Evolutionary conservation across 306 rosid species (phyloP).

Genomic region (Acmispon strigosus): DNA sequence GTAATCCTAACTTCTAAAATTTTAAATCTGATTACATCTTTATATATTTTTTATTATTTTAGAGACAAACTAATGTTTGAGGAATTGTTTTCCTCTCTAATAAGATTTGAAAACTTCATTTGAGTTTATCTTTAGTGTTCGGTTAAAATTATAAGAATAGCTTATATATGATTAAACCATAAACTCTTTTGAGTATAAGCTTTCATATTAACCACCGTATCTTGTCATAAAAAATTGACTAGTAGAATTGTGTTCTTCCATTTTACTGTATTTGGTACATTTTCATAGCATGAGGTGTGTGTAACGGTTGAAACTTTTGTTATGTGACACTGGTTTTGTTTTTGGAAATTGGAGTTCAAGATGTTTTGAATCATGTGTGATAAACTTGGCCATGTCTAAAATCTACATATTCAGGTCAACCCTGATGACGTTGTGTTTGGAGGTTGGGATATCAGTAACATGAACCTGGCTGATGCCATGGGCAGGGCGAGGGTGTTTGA

Average conservation of each 20-base stretch:
- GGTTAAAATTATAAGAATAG: too few relatives aligned
- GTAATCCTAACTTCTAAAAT: too few relatives aligned
- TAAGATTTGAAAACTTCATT: too few relatives aligned
- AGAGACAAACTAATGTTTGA: too few relatives aligned
- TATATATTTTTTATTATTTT: too few relatives aligned
- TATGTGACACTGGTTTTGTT: not conserved
- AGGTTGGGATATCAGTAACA: conserved; percentile 94
- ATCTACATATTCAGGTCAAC: conserved; percentile 51
- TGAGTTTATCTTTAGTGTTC: too few relatives aligned
- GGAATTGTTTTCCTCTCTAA: too few relatives aligned
- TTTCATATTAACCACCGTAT: too few relatives aligned
- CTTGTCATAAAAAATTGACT: too few relatives aligned
- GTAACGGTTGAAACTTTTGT: not conserved
- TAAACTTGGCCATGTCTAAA: not conserved
- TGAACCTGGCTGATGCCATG: conserved; percentile 97
- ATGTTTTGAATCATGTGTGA: not conserved
- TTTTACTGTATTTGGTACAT: not conserved
- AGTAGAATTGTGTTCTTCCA: not conserved
- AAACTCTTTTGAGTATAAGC: too few relatives aligned
- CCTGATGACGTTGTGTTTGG: conserved; percentile 96
- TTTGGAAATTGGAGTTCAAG: not conserved
- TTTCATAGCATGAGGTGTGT: not conserved
- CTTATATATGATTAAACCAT: too few relatives aligned
- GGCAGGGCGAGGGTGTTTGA: conserved; percentile 90
- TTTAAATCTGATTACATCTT: too few relatives aligned